phyloP scores from a whole-genome alignment of 2,329 filamentous ascomycete genomes.

The Tolypocladium ovalisporum region DNA sequence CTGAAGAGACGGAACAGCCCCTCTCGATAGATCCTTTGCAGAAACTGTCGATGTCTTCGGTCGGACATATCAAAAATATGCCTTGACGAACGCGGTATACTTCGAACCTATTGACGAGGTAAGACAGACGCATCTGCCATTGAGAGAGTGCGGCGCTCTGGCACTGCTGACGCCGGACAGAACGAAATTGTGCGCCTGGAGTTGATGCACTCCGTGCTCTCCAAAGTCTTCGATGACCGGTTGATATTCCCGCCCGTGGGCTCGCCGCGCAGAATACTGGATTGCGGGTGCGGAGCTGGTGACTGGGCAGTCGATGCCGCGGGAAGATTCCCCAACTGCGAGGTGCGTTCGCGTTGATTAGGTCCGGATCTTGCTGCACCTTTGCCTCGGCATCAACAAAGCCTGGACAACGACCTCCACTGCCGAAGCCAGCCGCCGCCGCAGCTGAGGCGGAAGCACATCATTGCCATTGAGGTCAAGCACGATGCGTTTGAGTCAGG shows the following conservation, averaged over 20 bases:
- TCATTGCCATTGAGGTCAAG: neutral
- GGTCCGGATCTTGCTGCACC: neutral
- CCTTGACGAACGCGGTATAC: conserved; percentile 53
- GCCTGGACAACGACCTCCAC: neutral
- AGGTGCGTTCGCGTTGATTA: conserved; percentile 34
- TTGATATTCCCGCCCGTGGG: conserved; percentile 59
- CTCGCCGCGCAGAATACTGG: conserved; percentile 48
- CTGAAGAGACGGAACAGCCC: conserved; percentile 35
- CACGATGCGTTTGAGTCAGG: neutral
- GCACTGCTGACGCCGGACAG: conserved; percentile 25
- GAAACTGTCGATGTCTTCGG: conserved; percentile 50
- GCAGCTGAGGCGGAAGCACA: no score
- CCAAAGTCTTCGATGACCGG: conserved; percentile 52
- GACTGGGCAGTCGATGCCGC: conserved; percentile 62
- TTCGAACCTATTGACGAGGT: conserved; percentile 65
- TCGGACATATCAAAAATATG: conserved; percentile 56
- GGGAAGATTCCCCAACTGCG: conserved; percentile 48
- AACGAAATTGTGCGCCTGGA: conserved; percentile 57
- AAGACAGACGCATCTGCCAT: conserved; percentile 10
- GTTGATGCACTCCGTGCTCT: conserved; percentile 51
- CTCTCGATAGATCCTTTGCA: conserved; percentile 46
- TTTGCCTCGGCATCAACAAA: neutral
- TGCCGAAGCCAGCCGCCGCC: no score
- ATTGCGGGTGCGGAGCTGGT: conserved; percentile 63
- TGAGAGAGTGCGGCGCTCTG: neutral